Evolutionary conservation across 139 green algal genomes (phyloP), one percentile per base, ranked within the genome.

Genomic region (Dunaliella sp.): DNA sequence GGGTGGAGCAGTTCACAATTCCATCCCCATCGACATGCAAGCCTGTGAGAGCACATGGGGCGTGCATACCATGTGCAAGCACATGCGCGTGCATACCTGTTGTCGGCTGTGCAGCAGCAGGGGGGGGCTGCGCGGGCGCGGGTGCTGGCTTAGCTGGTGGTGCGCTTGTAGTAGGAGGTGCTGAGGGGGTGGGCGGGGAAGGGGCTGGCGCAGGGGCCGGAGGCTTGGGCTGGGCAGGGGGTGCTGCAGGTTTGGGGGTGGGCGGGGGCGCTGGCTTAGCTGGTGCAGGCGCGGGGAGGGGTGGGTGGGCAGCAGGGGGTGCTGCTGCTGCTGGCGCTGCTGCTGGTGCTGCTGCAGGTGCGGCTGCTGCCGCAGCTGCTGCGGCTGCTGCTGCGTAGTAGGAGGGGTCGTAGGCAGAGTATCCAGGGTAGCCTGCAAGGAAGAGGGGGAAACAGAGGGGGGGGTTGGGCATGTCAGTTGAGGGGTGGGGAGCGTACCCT

Each of bases 391-490:
- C 38, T 83, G 80, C 80, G 33, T 36, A 28, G 36, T 59, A 59
- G 37, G 84, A 88, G 65, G 83, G 74, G 31, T 88, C 85, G 36
- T 88, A 85, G 0, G 76, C 74, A 80, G 30, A 0, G 31, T 88
- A 85, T 0, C 78, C 85, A 1, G 79, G 7, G 80, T 88, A 88
- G 3, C 85, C 85, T 88, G 85, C 65, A 78, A 83, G 32, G 57
- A 37, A 16, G 48, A 1, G 48, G 48, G 7, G 48, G 48, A 65
- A 7, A 16, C 48, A 65, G 16, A 16, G 16, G 48, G 48, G 16
- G 48, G 16, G 16, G 48, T 7, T 65, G 48, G n/a, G 48, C 48
- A 65, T 7, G 48, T 65, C 7, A 16, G 48, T 65, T 7, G 48
- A 65, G 7, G 16, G 7, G 16, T 65, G 48, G 16, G 48, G 7